These are phyloP conservation scores for Paraglomus occultum DNA, from an alignment of 192 early-diverging fungal species.

Conservation along the genomic window DNA sequence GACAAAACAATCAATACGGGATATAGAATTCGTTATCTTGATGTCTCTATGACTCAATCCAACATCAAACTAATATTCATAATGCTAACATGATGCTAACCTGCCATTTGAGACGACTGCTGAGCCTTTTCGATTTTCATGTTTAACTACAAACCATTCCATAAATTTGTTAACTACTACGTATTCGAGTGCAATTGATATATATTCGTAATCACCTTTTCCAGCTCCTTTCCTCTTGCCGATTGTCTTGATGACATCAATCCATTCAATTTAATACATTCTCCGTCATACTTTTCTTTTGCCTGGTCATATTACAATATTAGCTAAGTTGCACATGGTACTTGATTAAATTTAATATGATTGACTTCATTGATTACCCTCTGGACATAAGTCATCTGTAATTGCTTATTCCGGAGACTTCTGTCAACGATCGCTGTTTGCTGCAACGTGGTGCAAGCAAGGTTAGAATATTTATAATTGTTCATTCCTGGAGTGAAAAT, in stretches of 20 bases:
- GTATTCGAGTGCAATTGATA: too few relatives aligned
- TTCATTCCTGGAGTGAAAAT: not conserved
- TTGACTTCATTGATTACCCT: slow-evolving; percentile 35
- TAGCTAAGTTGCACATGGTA: not conserved
- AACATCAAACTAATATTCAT: not conserved
- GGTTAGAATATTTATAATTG: slow-evolving; percentile 21
- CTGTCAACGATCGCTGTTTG: slow-evolving; percentile 50
- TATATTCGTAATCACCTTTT: slow-evolving; percentile 31
- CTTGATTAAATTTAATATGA: not conserved
- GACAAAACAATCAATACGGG: slow-evolving; percentile 32
- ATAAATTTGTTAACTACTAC: too few relatives aligned
- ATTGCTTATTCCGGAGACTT: slow-evolving; percentile 52
- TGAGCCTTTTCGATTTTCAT: slow-evolving; percentile 46
- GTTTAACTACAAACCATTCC: slow-evolving; percentile 10
- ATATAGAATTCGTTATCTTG: slow-evolving; percentile 44
- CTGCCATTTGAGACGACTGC: slow-evolving; percentile 36
- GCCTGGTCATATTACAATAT: slow-evolving; percentile 29
- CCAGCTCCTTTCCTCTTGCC: slow-evolving; percentile 41
- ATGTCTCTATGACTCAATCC: slow-evolving; percentile 34
- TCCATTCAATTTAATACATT: slow-evolving; percentile 39
- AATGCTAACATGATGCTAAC: slow-evolving; percentile 25
- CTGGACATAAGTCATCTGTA: slow-evolving; percentile 42
- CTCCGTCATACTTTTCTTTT: slow-evolving; percentile 45
- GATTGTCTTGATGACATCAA: slow-evolving; percentile 36
- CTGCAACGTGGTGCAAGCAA: slow-evolving; percentile 6